Conservation (phyloP, 2,329 filamentous ascomycete genomes). For the Cercospora sesami region DNA sequence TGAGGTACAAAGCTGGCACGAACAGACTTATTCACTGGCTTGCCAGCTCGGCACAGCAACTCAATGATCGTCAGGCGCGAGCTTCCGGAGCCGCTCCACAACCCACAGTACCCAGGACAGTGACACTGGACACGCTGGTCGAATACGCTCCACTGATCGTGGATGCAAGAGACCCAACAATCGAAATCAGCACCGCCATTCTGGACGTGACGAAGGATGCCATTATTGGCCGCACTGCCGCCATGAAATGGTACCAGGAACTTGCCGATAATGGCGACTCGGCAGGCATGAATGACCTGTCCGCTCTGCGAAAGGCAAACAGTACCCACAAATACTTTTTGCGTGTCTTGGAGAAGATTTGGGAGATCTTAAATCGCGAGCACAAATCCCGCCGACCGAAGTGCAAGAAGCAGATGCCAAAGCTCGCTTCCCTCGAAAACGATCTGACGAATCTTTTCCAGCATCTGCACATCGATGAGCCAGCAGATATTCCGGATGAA, state of each 20-base stretch:
- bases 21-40: constrained; percentile 11
- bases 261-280: background rate
- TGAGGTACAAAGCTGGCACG: constrained; percentile 18
- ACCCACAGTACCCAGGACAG: background rate
- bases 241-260: constrained; percentile 6
- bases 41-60: background rate
- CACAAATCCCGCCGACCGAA: constrained; percentile 10
- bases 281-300: background rate
- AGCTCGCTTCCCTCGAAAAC: background rate
- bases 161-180: background rate
- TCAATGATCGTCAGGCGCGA: background rate
- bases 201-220: constrained; percentile 10
- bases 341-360: background rate
- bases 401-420: constrained; percentile 15
- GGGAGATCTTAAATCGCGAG: constrained; percentile 8
- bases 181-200: constrained; percentile 14
- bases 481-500: background rate
- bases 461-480: constrained; percentile 11
- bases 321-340: constrained; percentile 8
- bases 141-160: constrained; percentile 3
- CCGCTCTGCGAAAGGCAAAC: background rate
- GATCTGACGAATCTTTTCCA: constrained; percentile 13
- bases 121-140: background rate
- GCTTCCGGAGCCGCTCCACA: background rate
- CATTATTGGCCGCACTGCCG: background rate